Evolutionary conservation across 257 asterid genomes (phyloP), one percentile per base, ranked within the genome.

Genomic region (Mentha longifolia): DNA sequence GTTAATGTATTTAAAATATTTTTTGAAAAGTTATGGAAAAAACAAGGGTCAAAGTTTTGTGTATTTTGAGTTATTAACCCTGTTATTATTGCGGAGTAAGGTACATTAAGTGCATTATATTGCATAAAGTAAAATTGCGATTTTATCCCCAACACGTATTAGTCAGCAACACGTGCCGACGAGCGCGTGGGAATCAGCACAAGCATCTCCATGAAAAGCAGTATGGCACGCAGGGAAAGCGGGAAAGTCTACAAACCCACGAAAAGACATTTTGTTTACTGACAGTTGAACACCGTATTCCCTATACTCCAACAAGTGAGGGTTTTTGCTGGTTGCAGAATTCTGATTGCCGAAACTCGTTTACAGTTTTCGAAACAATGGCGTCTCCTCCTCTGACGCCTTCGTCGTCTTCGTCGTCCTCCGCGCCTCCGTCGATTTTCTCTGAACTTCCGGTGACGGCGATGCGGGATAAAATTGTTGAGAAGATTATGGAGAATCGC

Each of bases 401-500:
- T 33, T 76, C 84, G 2, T 80, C 94, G 13, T 39, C 74, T 31
- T 64, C 87, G 46, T 74, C 87, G 37, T 46, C 67, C 51, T 67
- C 74, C 1, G 61, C 79, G 51, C 3, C 77, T 5, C 43, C 86
- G 31, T 22, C 87, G 71, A 68, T 16, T 61, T 90, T 90, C 61
- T 72, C 89, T 14, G 76, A 74, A 5, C 89, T 94, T 63, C 97
- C 98, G 43, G 88, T 89, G 55, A 37, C 71, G 67, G 87, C 88
- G 11, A 68, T 84, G 87, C 85, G 83, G 58, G 58, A 43, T 14
- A 89, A 85, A 73, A 94, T 94, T 46, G 73, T 94, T 3, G 96
- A 87, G 41, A 94, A 94, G 78, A 85, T 94, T 74, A 42, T 61
- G 76, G 95, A 88, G 72, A 94, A 94, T 77, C 97, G 96, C 9